Percentiles rank a stretch among this genome's conserved stretches.
These are phyloP conservation scores for Alloascoidea africana DNA, from an alignment of 805 yeast species.

Conservation along the genomic window DNA sequence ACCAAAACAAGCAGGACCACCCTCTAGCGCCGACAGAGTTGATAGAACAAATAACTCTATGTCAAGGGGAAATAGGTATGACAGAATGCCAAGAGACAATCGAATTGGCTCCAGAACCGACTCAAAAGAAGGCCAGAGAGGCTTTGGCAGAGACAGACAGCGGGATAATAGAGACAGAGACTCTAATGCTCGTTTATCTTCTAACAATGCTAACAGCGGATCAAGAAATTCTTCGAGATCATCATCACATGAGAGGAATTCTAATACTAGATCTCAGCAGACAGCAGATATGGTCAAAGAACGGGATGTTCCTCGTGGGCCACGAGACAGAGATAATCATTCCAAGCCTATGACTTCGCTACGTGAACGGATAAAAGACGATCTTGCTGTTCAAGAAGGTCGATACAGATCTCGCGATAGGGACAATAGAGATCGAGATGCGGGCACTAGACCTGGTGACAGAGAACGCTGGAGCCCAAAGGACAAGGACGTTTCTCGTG, in stretches of 20 bases:
- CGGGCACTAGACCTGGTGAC: slow-evolving; percentile 1
- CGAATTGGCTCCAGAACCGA: neutral
- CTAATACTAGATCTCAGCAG: too few species aligned
- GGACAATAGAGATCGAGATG: neutral
- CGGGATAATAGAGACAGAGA: neutral
- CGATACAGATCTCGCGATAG: too few species aligned
- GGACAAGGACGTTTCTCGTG: neutral
- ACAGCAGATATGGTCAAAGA: too few species aligned
- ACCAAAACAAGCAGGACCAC: too few species aligned
- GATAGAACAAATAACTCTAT: neutral
- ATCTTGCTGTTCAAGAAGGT: too few species aligned
- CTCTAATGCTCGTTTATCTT: neutral
- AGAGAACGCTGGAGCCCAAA: neutral
- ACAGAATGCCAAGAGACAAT: neutral
- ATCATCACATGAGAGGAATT: neutral
- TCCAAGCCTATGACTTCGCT: too few species aligned
- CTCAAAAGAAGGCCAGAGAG: neutral
- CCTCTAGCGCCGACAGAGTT: neutral
- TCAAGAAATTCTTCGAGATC: neutral
- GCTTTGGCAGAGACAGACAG: neutral
- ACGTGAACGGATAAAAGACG: too few species aligned
- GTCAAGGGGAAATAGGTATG: slow-evolving; percentile 1
- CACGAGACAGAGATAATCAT: too few species aligned
- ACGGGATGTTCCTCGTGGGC: too few species aligned
- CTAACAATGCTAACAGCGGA: neutral